Evolutionary conservation across 2,329 filamentous ascomycete genomes (phyloP), one percentile per base, ranked within the genome.

Genomic region (Pestalotiopsis sp.): DNA sequence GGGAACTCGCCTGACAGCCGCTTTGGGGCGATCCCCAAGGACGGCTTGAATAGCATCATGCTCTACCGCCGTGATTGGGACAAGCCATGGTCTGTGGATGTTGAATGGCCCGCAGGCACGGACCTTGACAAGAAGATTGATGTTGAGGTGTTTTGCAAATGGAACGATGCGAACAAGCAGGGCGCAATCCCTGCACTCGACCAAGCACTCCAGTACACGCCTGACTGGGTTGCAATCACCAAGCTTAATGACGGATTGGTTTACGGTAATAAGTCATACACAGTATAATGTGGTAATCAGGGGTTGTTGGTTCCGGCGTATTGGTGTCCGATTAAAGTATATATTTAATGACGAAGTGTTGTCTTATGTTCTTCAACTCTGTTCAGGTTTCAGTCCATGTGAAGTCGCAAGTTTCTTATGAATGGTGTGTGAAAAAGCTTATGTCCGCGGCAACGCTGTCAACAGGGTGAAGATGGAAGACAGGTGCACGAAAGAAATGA

Each of bases 1-100:
- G 84, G 27, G 86, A 87, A 71, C 88, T 93, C 75, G 2, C 17
- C 17, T 13, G 61, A 64, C n/a, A 81, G 85, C 23, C 64, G 55
- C 14, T 66, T 66, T 38, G 64, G 55, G 3, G n/a, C 31, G 6
- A 57, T 66, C 3, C 64, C 64, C 0, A 83, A 88, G 7, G 84
- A 85, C 13, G 93, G 92, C 1, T 85, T 92, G 68, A 85, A 85
- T 57, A 88, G 91, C 69, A 85, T 97, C 66, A 88, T 91, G 69
- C 86, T 98, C 12, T 98, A 95, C 92, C 92, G 93, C 72, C 87
- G 96, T 41, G 88, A 91, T 45, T 97, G 93, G 91, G 87, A 90
- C 62, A 88, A 89, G 36, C 86, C 87, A 3, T 98, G 95, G 93
- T 86, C 86, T 17, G 91, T 97, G 20, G 89, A 93, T 14, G 52